Conservation (phyloP, 1,284 basidiomycete genomes). For the Melampsora larici-populina region DNA sequence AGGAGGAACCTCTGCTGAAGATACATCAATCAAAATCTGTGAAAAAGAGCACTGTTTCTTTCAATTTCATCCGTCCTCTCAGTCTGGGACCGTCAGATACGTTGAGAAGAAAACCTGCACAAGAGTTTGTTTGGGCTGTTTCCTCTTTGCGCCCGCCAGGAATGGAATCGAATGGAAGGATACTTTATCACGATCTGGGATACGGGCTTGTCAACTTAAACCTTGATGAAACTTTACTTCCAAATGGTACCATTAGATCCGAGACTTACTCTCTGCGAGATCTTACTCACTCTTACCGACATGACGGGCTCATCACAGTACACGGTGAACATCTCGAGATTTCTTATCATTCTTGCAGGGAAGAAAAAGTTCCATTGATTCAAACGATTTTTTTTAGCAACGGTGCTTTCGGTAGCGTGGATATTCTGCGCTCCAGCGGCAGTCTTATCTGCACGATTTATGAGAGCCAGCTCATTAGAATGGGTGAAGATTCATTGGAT, state of each 20-base stretch:
- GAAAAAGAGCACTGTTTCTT: neutral
- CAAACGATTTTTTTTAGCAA: conserved; percentile 8
- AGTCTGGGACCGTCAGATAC: conserved; percentile 19
- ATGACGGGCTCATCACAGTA: conserved; percentile 39
- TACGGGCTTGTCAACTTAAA: conserved; percentile 17
- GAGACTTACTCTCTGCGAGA: neutral
- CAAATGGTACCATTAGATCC: conserved; percentile 19
- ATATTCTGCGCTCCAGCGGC: conserved; percentile 23
- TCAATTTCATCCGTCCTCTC: conserved; percentile 26
- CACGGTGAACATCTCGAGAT: conserved; percentile 7
- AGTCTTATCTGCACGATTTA: conserved; percentile 12
- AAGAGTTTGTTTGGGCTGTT: conserved; percentile 32
- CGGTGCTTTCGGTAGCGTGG: conserved; percentile 27
- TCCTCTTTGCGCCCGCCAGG: conserved; percentile 19
- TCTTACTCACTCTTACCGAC: conserved; percentile 31
- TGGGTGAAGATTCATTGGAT: conserved; percentile 34
- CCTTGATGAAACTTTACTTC: neutral
- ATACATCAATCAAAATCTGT: neutral
- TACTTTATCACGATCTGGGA: conserved; percentile 35
- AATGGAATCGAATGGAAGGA: neutral
- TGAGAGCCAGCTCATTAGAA: conserved; percentile 12
- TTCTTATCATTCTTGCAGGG: too few species aligned
- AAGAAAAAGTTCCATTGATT: neutral
- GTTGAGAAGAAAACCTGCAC: conserved; percentile 8
- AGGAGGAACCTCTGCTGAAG: conserved; percentile 10